Evolutionary conservation across 2,329 filamentous ascomycete genomes (phyloP).

Genomic region (Aquanectria penicillioides): DNA sequence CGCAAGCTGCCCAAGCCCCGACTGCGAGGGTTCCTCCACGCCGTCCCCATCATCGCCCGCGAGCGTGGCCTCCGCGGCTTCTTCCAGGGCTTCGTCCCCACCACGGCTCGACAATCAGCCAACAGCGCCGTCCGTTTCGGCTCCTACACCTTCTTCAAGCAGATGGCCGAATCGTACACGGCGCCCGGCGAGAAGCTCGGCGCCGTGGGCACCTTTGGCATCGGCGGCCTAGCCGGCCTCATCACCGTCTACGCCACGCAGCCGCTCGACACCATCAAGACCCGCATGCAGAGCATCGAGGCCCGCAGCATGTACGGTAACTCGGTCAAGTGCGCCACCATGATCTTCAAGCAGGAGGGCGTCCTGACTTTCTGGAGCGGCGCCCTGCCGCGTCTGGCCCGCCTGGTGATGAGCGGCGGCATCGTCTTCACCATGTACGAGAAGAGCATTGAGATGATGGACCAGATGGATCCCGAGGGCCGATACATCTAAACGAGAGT

Average conservation of each 20-base stretch:
- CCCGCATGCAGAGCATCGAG: slow-evolving; percentile 96
- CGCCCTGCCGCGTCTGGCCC: slow-evolving; percentile 83
- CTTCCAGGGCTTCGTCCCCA: slow-evolving; percentile 96
- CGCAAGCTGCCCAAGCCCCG: slow-evolving; percentile 86
- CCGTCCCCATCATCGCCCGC: slow-evolving; percentile 84
- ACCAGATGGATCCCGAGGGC: slow-evolving; percentile 81
- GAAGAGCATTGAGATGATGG: slow-evolving; percentile 92
- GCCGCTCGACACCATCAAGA: slow-evolving; percentile 93
- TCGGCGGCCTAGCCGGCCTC: slow-evolving; percentile 87
- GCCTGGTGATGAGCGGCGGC: slow-evolving; percentile 89
- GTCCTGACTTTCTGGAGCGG: slow-evolving; percentile 94
- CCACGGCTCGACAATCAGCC: slow-evolving; percentile 91
- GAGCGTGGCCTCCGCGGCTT: slow-evolving; percentile 92
- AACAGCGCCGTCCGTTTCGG: slow-evolving; percentile 94
- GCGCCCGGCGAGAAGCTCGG: slow-evolving; percentile 95
- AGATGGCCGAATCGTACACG: slow-evolving; percentile 90
- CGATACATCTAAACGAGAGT: slow-evolving; percentile 73
- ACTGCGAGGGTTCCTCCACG: slow-evolving; percentile 92
- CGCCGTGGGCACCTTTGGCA: slow-evolving; percentile 85
- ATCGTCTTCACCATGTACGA: slow-evolving; percentile 99
- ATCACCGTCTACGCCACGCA: slow-evolving; percentile 87
- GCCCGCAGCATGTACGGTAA: slow-evolving; percentile 85
- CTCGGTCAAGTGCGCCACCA: slow-evolving; percentile 81
- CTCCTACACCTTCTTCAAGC: slow-evolving; percentile 89
- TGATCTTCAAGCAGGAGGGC: slow-evolving; percentile 91